A percentile compares a stretch with the other conserved stretches of the same genome.
phyloP scores from a whole-genome alignment of 164 flowering plant genomes.

The Taxillus chinensis region DNA sequence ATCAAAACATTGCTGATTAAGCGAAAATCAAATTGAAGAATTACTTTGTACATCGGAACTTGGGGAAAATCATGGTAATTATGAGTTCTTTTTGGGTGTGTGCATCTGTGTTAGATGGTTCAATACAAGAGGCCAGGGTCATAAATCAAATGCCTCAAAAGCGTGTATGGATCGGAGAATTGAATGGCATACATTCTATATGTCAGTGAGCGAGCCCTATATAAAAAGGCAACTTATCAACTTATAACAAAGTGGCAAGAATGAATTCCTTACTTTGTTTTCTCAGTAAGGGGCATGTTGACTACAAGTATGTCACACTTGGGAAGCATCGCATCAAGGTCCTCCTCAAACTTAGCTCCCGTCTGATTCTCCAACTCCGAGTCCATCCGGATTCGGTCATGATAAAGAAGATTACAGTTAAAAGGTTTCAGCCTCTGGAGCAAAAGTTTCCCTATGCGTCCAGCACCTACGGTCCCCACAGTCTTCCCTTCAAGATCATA shows the following conservation, averaged over 20 bases:
- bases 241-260: not conserved
- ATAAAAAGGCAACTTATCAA: too few species aligned
- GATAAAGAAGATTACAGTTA: slow-evolving; percentile 87
- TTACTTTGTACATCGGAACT: too few species aligned
- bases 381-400: slow-evolving; percentile 79
- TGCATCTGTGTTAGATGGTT: too few species aligned
- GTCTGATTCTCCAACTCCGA: slow-evolving; percentile 58
- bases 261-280: slow-evolving; percentile 53
- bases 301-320: slow-evolving; percentile 88
- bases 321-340: slow-evolving; percentile 84
- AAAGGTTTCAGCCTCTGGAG: slow-evolving; percentile 93
- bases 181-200: too few species aligned
- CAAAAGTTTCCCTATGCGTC: slow-evolving; percentile 80
- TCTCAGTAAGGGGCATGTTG: slow-evolving; percentile 91
- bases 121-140: too few species aligned
- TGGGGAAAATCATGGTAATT: too few species aligned
- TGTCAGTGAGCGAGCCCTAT: too few species aligned
- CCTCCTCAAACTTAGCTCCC: slow-evolving; percentile 87
- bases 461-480: slow-evolving; percentile 94
- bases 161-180: too few species aligned
- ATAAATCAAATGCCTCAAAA: too few species aligned
- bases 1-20: too few species aligned
- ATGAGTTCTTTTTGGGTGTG: too few species aligned
- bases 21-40: too few species aligned
- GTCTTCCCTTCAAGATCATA: slow-evolving; percentile 98